Evolutionary conservation across 768 basidiomycete species (phyloP), one percentile per base, ranked within the genome.

Genomic region (Kwoniella dendrophila): DNA sequence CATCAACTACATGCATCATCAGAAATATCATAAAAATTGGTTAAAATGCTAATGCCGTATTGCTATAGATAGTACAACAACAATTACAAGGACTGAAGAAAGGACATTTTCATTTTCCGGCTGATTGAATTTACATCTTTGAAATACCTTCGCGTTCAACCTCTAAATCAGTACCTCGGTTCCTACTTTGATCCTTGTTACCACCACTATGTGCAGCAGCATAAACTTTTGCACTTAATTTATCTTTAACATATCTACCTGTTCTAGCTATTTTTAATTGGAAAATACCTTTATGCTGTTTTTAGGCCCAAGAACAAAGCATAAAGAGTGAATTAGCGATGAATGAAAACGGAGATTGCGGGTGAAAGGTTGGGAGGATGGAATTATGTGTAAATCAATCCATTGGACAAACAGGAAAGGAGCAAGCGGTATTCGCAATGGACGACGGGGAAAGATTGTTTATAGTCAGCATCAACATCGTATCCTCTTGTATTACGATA

Each of bases 231-330:
- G 69, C 79, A 63, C 84, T 83, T 1, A 85, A 72, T 34, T 81
- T 83, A 66, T 83, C 82, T 59, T 83, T 85, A 45, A 85, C 68
- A 83, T 84, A 86, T 47, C 82, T 82, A 27, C 85, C 80, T 18
- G 86, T 86, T 56, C 87, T 80, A 56, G 81, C 82, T 6, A 82
- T 82, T 63, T 84, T 83, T 77, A 83, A 83, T 74, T 87, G 86
- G 85, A 87, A 86, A 49, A 88, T 74, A 1, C 87, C 86, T 4
- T 85, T 82, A 70, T 88, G 84, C 67, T 85, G 83, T 33, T 24
- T n/a, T 7, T 26, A 27, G 33, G 50, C 8, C 14, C 30, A 20
- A 32, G 50, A 33, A 51, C 50, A 51, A 30, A 27, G 50, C 20
- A 20, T 20, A 49, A 11, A 49, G 20, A 38, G 18, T 8, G 18